Base-by-base conservation (phyloP, 2,329 filamentous ascomycete genomes). In the Xenosphaeropsis pyriputrescens region DNA sequence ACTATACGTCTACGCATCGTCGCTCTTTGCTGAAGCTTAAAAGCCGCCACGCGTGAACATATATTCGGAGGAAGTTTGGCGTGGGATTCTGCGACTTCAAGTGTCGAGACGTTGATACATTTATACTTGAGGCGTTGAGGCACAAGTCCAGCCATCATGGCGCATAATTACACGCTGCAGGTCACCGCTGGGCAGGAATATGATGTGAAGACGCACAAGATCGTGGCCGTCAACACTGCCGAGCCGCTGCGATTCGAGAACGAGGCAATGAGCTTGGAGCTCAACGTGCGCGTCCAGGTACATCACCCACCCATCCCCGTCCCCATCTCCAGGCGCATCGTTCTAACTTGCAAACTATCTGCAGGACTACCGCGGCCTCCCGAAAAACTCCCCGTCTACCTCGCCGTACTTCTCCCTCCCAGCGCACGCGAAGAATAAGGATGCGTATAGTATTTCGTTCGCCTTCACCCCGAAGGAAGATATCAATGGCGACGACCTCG, bases 381-480 rank as follows among this genome's bases (percentile, higher is more conserved):
- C 86, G 1, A 60, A 65, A 34, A 58, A 62, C 46, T 84, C 83
- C 1, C 81, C 85, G 0, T 52, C 61, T 4, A 80, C 80, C 0
- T 83, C 79, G 7, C 61, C 77, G 1, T 95, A 95, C 63, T 95
- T 96, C 65, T 64, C 68, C 12, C 62, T 72, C 5, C 71, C 77
- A 5, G 68, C 72, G 14, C 86, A 93, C 55, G 64, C 62, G 16
- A 64, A 67, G 44, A 71, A 70, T 47, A 58, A 66, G 37, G 88
- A 95, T 58, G 81, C 85, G 54, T 95, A 95, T 64, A 84, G 78
- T 49, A 85, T 96, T 50, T 69, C 74, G 22, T 79, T 94, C 53
- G 70, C 73, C 34, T 84, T 95, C 57, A 75, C 71, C 0, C 84
- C 81, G n/a, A 84, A 82, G 49, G 35, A 26, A 7, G 34, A 41